A percentile compares a stretch with the other conserved stretches of the same genome.
Evolutionary conservation across 2,329 filamentous ascomycete genomes (phyloP).

Genomic region (Lojkania enalia): DNA sequence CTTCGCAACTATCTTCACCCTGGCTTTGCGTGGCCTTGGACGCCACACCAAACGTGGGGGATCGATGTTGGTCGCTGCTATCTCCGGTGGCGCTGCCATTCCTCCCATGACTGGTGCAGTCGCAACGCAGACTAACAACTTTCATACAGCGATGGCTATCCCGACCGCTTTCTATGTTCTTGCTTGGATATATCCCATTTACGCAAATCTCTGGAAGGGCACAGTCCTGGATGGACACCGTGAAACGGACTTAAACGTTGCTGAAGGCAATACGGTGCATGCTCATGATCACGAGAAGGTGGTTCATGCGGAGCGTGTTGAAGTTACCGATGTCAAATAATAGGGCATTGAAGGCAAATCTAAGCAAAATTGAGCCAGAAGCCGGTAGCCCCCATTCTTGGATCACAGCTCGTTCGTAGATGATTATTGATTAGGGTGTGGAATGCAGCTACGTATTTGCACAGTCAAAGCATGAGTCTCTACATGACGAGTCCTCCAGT

Average conservation of each 20-base stretch:
- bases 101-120: slow-evolving; percentile 43
- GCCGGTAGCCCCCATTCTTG: too few relatives aligned
- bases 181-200: slow-evolving; percentile 43
- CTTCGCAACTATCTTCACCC: slow-evolving; percentile 46
- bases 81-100: slow-evolving; percentile 42
- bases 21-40: slow-evolving; percentile 43
- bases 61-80: slow-evolving; percentile 42
- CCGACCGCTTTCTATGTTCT: slow-evolving; percentile 41
- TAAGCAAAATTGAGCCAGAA: too few relatives aligned
- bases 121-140: slow-evolving; percentile 37
- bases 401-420: too few relatives aligned
- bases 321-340: too few relatives aligned
- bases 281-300: too few relatives aligned
- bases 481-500: too few relatives aligned
- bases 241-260: slow-evolving; percentile 34
- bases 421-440: too few relatives aligned
- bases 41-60: slow-evolving; percentile 47
- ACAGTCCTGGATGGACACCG: slow-evolving; percentile 42
- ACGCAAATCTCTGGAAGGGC: slow-evolving; percentile 40
- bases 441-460: too few relatives aligned
- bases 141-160: slow-evolving; percentile 42
- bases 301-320: too few relatives aligned
- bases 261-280: too few relatives aligned
- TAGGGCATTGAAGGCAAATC: too few relatives aligned
- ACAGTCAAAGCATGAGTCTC: too few relatives aligned